Conservation (phyloP, 2,329 filamentous ascomycete genomes). For the Sclerotinia nivalis region DNA sequence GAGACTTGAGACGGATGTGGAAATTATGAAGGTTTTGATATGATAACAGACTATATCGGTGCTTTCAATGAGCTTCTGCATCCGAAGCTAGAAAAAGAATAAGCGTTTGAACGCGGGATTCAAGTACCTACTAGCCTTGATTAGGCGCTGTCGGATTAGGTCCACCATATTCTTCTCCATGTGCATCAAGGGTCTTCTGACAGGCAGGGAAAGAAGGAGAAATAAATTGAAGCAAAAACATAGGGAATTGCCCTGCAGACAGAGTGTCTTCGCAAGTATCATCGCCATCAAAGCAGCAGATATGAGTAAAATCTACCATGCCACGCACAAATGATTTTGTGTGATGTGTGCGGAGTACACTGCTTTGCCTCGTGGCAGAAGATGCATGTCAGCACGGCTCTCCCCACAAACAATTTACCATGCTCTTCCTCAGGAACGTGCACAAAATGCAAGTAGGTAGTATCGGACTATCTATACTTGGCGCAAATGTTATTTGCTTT, state of each 20-base stretch:
- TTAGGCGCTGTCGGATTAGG: not conserved
- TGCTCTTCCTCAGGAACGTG: not conserved
- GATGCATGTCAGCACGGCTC: not conserved
- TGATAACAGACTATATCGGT: not conserved
- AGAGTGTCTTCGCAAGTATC: not conserved
- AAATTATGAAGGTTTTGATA: slow-evolving; percentile 13
- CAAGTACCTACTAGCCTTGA: not conserved
- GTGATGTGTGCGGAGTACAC: not conserved
- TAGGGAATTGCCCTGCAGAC: too few relatives aligned
- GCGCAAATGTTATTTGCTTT: not conserved
- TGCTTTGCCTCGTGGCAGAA: not conserved
- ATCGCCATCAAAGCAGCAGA: not conserved
- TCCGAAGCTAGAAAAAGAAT: not conserved
- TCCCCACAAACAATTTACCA: not conserved
- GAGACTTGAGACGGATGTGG: not conserved
- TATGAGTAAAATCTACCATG: not conserved
- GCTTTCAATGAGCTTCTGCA: not conserved
- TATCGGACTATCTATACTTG: not conserved
- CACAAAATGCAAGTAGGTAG: not conserved
- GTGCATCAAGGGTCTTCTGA: not conserved
- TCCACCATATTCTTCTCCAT: not conserved
- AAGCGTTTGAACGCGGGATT: not conserved
- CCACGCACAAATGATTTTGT: not conserved
- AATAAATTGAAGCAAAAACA: not conserved
- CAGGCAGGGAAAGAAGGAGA: not conserved